Evolutionary conservation across 2,329 filamentous ascomycete genomes (phyloP), one percentile per base, ranked within the genome.

Genomic region (Venturia nashicola): DNA sequence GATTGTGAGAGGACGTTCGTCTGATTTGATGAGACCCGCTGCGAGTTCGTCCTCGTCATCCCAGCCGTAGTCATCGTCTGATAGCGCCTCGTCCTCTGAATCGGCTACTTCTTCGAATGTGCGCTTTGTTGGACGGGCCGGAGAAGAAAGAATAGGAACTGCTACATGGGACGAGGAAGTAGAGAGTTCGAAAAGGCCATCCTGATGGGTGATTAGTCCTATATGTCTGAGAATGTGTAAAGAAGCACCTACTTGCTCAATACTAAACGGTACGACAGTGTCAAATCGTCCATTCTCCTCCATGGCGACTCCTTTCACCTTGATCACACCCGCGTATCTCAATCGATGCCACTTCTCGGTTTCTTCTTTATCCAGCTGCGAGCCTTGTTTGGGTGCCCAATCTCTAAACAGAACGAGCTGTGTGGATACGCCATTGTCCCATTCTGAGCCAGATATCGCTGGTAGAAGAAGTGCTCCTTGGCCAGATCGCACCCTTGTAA

Each of bases 341-440:
- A 72, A 68, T 65, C 69, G 71, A 64, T 68, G 70, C 67, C 72
- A 66, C 67, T 66, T 71, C 63, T 72, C 70, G 59, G 69, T 66
- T 61, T 67, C 65, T 51, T 69, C 70, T 60, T 57, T 70, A 55
- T 8, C 7, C 55, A 40, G 36, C 34, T 59, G 63, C 20, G 62
- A 68, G 61, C 66, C 72, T 70, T 61, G 67, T 66, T 68, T 69
- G 64, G 70, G 67, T 61, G 71, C 66, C 71, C 77, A 92, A 76
- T 96, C 90, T 69, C 88, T 83, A 73, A 94, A 96, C 42, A 96
- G 74, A 32, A 88, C 87, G 66, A 96, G 73, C 63, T 91, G 82
- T 51, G 85, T 89, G 66, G 85, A 83, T 44, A 96, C 78, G 40
- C 86, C 87, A 67, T 84, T 85, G 66, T 96, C 91, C 92, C 92